Evolutionary conservation across 2,329 filamentous ascomycete genomes (phyloP).

Genomic region (Colletotrichum liaoningense): DNA sequence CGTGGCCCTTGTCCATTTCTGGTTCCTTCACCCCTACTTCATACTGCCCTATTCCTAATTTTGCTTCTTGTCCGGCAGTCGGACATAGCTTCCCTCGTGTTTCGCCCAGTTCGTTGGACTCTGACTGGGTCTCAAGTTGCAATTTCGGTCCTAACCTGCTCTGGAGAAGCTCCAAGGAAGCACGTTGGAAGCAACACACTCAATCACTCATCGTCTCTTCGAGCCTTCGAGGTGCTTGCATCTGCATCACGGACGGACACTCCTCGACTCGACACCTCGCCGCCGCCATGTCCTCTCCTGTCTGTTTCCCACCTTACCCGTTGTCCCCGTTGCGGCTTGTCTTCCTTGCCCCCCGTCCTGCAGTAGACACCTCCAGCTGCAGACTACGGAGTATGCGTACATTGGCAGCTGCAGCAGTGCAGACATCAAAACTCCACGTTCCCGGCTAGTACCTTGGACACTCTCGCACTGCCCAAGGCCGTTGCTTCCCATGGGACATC

Average conservation of each 20-base stretch:
- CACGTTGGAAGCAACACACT: slow-evolving; percentile 14
- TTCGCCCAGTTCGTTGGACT: slow-evolving; percentile 19
- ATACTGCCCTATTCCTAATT: slow-evolving; percentile 30
- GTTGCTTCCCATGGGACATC: slow-evolving; percentile 13
- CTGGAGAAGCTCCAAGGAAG: slow-evolving; percentile 23
- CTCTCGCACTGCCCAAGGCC: neutral
- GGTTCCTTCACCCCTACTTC: neutral
- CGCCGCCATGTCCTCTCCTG: neutral
- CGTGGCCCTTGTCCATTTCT: slow-evolving; percentile 24
- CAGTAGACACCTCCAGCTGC: neutral
- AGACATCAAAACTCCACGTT: slow-evolving; percentile 2
- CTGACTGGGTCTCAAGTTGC: slow-evolving; percentile 12
- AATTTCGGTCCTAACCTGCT: slow-evolving; percentile 25
- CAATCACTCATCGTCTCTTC: too few relatives aligned
- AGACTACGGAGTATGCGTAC: too few relatives aligned
- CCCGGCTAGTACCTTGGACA: neutral
- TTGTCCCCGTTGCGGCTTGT: neutral
- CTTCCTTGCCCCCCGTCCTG: neutral
- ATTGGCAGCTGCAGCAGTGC: neutral
- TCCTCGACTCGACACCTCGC: neutral
- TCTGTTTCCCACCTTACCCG: neutral
- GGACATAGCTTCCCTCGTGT: slow-evolving; percentile 24
- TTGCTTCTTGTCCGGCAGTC: slow-evolving; percentile 33
- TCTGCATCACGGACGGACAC: slow-evolving; percentile 14
- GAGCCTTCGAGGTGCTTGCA: neutral